Evolutionary conservation across 306 rosid genomes (phyloP).

Genomic region (Cucurbita ficifolia): DNA sequence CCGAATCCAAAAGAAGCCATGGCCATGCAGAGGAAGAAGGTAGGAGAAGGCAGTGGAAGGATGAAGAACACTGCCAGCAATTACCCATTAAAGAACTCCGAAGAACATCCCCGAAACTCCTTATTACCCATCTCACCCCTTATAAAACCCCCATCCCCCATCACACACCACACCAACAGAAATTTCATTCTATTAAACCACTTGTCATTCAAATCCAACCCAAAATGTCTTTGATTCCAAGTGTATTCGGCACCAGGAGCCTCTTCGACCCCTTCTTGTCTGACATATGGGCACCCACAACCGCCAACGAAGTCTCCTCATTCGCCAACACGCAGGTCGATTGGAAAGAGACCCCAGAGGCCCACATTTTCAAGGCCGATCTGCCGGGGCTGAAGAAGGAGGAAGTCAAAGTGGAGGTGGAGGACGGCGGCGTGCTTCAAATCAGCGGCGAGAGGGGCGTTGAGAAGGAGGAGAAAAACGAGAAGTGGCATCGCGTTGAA

Average conservation of each 20-base stretch:
- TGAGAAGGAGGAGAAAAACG: conserved; percentile 22
- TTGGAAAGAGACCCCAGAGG: conserved; percentile 28
- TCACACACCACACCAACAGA: background rate
- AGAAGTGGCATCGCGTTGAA: conserved; percentile 21
- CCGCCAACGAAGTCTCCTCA: conserved; percentile 8
- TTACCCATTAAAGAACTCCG: background rate
- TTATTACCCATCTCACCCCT: background rate
- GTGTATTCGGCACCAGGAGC: conserved; percentile 9
- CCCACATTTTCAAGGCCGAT: conserved; percentile 19
- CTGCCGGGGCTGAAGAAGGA: conserved; percentile 27
- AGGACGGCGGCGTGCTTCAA: conserved; percentile 17
- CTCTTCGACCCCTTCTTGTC: conserved; percentile 13
- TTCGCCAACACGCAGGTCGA: conserved; percentile 9
- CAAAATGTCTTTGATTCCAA: conserved; percentile 14
- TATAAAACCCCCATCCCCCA: background rate
- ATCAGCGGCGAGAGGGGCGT: conserved; percentile 25
- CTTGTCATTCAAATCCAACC: background rate
- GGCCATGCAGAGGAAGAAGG: background rate
- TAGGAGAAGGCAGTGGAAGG: background rate
- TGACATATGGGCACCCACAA: conserved; percentile 1
- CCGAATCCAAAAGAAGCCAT: background rate
- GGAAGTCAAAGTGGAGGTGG: conserved; percentile 41
- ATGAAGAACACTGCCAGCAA: background rate
- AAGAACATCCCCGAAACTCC: background rate
- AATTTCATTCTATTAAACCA: background rate